phyloP scores from a whole-genome alignment of 2,329 filamentous ascomycete genomes.

The Claviceps purpurea region DNA sequence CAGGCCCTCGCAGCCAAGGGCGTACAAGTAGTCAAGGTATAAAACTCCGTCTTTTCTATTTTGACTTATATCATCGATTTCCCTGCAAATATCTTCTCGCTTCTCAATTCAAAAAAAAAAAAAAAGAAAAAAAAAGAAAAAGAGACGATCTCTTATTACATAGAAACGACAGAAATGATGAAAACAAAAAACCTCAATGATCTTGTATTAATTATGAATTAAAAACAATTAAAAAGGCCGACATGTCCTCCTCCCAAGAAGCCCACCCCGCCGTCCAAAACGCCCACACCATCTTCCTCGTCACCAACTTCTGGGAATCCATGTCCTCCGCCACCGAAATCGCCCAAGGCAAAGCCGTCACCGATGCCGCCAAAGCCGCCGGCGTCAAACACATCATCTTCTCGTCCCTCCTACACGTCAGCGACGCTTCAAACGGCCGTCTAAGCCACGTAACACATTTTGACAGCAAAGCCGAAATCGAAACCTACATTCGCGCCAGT shows the following conservation, averaged over 20 bases:
- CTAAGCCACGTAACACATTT: slow-evolving; percentile 33
- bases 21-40: slow-evolving; percentile 25
- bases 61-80: too few relatives aligned
- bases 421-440: slow-evolving; percentile 22
- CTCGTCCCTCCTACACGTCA: slow-evolving; percentile 29
- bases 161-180: background rate
- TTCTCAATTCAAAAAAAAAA: background rate
- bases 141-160: background rate
- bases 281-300: slow-evolving; percentile 29
- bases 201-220: too few relatives aligned
- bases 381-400: slow-evolving; percentile 33
- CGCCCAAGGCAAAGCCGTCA: slow-evolving; percentile 30
- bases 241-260: slow-evolving; percentile 24
- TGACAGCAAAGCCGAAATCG: slow-evolving; percentile 42
- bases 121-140: too few relatives aligned
- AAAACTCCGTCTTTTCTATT: background rate
- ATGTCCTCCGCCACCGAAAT: slow-evolving; percentile 21
- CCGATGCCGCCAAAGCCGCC: slow-evolving; percentile 29
- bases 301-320: slow-evolving; percentile 26
- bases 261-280: slow-evolving; percentile 24
- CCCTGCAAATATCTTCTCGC: too few relatives aligned
- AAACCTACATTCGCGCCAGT: slow-evolving; percentile 39
- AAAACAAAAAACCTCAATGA: too few relatives aligned
- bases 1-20: slow-evolving; percentile 25
- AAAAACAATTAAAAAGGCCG: slow-evolving; percentile 17